These are phyloP conservation scores for Monilinia vaccinii-corymbosi DNA, from an alignment of 2,329 filamentous ascomycete species.

Conservation along the genomic window DNA sequence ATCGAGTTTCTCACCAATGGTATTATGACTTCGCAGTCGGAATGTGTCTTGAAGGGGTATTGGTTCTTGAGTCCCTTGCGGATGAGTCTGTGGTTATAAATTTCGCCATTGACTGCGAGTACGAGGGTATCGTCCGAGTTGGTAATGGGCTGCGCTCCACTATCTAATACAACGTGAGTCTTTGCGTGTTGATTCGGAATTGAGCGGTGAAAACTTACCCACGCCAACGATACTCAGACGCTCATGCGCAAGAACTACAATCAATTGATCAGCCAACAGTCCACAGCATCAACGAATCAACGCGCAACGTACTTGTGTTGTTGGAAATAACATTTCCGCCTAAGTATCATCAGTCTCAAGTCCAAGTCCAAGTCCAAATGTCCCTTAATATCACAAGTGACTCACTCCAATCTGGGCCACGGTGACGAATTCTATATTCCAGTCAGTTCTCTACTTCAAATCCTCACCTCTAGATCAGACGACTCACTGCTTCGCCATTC, in stretches of 20 bases:
- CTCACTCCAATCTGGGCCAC: slow-evolving; percentile 89
- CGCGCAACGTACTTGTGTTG: slow-evolving; percentile 65
- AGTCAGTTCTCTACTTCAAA: not conserved
- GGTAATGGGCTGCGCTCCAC: slow-evolving; percentile 88
- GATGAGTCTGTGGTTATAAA: slow-evolving; percentile 97
- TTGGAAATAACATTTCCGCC: slow-evolving; percentile 76
- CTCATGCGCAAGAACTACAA: slow-evolving; percentile 85
- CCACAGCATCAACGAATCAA: not conserved
- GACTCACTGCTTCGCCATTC: slow-evolving; percentile 83
- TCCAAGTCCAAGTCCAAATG: not conserved
- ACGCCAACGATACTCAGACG: slow-evolving; percentile 88
- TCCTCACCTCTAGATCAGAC: too few relatives aligned
- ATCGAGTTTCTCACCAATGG: slow-evolving; percentile 58
- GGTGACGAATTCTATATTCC: slow-evolving; percentile 47
- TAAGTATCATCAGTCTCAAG: slow-evolving; percentile 5
- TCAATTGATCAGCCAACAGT: slow-evolving; percentile 20
- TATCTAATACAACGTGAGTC: slow-evolving; percentile 38
- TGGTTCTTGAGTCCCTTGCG: slow-evolving; percentile 75
- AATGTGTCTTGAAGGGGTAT: slow-evolving; percentile 97
- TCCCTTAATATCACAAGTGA: not conserved
- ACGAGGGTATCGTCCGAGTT: slow-evolving; percentile 83
- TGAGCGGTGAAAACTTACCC: slow-evolving; percentile 35
- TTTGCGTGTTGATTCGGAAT: not conserved
- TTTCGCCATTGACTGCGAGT: slow-evolving; percentile 97
- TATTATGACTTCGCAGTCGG: slow-evolving; percentile 98